Evolutionary conservation across 306 rosid species (phyloP), one percentile per base, ranked within the genome.

Genomic region (Herpetospermum pedunculosum): DNA sequence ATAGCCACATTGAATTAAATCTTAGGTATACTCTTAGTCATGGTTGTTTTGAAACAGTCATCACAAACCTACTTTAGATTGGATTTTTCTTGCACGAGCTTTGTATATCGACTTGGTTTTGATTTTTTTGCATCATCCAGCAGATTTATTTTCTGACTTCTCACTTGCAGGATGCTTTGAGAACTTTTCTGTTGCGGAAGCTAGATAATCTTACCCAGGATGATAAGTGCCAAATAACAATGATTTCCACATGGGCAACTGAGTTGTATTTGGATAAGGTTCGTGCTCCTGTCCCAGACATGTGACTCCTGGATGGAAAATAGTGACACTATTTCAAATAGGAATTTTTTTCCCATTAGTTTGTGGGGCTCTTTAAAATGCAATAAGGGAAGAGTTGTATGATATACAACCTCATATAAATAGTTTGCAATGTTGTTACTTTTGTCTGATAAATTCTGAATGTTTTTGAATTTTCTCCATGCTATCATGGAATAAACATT

Each of bases 221-320:
- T 47, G 97, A 94, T 84, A 94, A 89, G 83, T 91, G 98, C 90
- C 98, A 91, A 78, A 88, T 94, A 88, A 94, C 98, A 76, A 94
- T 94, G 98, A 91, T 94, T 80, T 91, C 98, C 81, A 91, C 98
- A 21, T 94, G 97, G 97, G 71, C 96, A 77, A 89, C 97, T 82
- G 98, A 94, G 74, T 85, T 94, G 79, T 94, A 91, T 86, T 77
- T 94, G 90, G 98, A 94, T 80, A 91, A 94, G 97, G 98, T 93
- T 82, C 72, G 60, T 57, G 75, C 72, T 77, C 35, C 58, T 71
- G 76, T 79, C 50, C 34, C 4, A 72, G 8, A 67, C 75, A 35
- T 81, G 23, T 76, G 46, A 18, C 75, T 41, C 58, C 80, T 84
- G 78, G 54, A 77, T 78, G 78, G 75, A 76, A 47, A 68, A 72